Conservation (phyloP, 768 basidiomycete genomes). For the Xerocomellus chrysenteron region DNA sequence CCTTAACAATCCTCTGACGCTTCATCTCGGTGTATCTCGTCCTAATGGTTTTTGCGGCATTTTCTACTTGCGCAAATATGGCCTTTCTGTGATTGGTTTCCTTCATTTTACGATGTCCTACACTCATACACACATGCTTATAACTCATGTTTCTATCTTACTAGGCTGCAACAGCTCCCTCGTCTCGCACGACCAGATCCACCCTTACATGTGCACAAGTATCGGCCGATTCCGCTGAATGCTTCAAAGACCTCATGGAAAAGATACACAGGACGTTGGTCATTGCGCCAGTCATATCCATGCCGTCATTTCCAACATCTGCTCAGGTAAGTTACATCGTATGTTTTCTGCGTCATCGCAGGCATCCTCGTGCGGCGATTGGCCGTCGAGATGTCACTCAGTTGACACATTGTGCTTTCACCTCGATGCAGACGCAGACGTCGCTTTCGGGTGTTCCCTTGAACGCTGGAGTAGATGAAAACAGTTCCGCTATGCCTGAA, state of each 20-base stretch:
- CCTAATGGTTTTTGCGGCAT: background rate
- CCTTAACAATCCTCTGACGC: background rate
- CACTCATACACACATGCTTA: slow-evolving; percentile 4
- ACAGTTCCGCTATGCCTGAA: background rate
- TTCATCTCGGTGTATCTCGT: background rate
- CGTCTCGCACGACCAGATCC: slow-evolving; percentile 6
- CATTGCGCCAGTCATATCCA: slow-evolving; percentile 54
- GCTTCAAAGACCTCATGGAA: slow-evolving; percentile 56
- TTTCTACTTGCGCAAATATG: slow-evolving; percentile 8
- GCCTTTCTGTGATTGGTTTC: slow-evolving; percentile 11
- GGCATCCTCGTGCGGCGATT: background rate
- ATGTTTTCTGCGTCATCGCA: background rate
- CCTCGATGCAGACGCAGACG: slow-evolving; percentile 7
- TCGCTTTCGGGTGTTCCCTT: background rate
- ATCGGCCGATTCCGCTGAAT: slow-evolving; percentile 18
- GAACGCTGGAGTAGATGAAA: slow-evolving; percentile 1
- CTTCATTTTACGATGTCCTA: background rate
- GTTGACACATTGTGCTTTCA: slow-evolving; percentile 2
- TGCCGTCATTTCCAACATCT: slow-evolving; percentile 13
- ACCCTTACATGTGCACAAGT: slow-evolving; percentile 4
- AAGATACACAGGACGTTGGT: slow-evolving; percentile 67
- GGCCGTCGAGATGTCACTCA: background rate
- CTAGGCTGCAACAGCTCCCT: slow-evolving; percentile 4
- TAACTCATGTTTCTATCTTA: slow-evolving; percentile 10
- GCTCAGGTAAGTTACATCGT: slow-evolving; percentile 21